phyloP scores from a whole-genome alignment of 148 eudicot genomes.

The Talinum fruticosum region DNA sequence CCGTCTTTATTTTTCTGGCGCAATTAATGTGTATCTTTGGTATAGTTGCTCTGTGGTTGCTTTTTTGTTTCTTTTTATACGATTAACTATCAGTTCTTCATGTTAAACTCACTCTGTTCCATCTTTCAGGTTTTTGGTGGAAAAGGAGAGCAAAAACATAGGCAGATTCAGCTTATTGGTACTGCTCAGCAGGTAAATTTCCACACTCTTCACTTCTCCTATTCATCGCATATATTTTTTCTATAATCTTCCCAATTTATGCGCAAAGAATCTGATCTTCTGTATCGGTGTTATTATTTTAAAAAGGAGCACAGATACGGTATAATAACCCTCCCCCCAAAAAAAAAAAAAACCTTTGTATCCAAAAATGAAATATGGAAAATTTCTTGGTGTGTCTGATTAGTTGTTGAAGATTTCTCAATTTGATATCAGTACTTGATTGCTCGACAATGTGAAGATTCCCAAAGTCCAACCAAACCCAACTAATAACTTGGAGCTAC shows the following conservation, averaged over 20 bases:
- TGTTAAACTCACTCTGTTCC: not conserved
- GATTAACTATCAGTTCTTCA: not conserved
- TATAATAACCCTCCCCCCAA: no score
- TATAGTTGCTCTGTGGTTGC: not conserved
- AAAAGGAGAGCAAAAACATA: slow-evolving; percentile 77
- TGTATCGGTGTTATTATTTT: no score
- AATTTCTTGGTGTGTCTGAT: no score
- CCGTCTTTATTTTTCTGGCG: not conserved
- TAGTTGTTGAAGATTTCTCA: no score
- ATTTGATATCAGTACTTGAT: no score
- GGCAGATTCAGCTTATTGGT: slow-evolving; percentile 88
- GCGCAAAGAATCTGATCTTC: not conserved
- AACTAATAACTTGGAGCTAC: no score
- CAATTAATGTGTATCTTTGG: not conserved
- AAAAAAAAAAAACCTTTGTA: no score
- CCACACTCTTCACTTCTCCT: not conserved
- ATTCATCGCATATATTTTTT: not conserved
- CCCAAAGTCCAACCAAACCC: no score
- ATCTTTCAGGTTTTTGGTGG: slow-evolving; percentile 72
- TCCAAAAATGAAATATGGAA: no score
- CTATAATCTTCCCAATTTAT: not conserved
- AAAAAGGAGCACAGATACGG: not conserved
- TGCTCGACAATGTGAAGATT: no score
- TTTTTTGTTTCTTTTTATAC: not conserved
- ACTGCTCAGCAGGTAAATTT: slow-evolving; percentile 64